phyloP scores from a whole-genome alignment of 805 yeast species.

The Yarrowia hollandica region DNA sequence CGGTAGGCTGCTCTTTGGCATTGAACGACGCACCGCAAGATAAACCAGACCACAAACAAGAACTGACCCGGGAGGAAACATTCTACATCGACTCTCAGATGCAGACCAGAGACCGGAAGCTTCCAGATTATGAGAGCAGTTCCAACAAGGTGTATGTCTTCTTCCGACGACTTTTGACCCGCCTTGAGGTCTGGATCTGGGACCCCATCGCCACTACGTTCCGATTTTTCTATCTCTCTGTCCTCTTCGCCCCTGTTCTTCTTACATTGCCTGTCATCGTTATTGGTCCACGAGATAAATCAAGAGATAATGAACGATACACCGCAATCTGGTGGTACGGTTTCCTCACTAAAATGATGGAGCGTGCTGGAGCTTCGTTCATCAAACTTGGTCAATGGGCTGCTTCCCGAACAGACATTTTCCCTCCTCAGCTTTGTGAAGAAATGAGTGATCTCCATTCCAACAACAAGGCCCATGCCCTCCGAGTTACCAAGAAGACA shows the following conservation, averaged over 20 bases:
- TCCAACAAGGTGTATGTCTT: constrained; percentile 5
- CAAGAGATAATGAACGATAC: constrained; percentile 46
- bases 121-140: neutral
- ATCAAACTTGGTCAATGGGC: constrained; percentile 95
- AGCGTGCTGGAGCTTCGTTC: constrained; percentile 86
- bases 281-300: constrained; percentile 47
- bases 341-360: constrained; percentile 64
- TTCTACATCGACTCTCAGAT: constrained; percentile 1
- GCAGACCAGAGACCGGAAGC: neutral
- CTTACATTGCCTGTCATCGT: constrained; percentile 59
- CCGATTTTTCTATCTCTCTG: constrained; percentile 67
- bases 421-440: constrained; percentile 73
- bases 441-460: constrained; percentile 80
- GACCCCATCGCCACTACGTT: constrained; percentile 71
- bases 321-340: constrained; percentile 76
- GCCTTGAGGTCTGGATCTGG: constrained; percentile 25
- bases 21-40: constrained; percentile 9
- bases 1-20: constrained; percentile 5
- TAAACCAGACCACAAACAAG: neutral
- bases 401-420: constrained; percentile 92
- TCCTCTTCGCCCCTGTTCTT: constrained; percentile 69
- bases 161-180: constrained; percentile 1
- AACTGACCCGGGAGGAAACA: constrained; percentile 8
- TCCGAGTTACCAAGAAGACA: constrained; percentile 57
- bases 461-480: constrained; percentile 71